Conservation (phyloP, 257 asterid species). For the Solanum pinnatisectum region DNA sequence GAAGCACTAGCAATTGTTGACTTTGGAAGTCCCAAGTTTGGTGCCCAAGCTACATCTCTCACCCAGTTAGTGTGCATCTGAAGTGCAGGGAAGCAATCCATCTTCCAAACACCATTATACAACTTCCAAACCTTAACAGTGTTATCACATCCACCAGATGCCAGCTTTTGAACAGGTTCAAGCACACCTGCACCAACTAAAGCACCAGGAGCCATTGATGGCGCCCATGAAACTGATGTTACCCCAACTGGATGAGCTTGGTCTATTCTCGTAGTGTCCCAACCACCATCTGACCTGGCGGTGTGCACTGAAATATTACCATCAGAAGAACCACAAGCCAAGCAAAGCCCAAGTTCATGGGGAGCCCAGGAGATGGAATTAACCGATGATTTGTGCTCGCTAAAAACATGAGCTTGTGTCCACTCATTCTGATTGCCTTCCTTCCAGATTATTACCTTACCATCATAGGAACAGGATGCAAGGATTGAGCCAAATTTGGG, state of each 20-base stretch:
- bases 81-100: constrained; percentile 93
- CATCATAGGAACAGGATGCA: constrained; percentile 90
- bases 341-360: constrained; percentile 76
- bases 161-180: constrained; percentile 78
- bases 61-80: constrained; percentile 83
- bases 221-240: constrained; percentile 96
- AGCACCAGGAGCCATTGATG: constrained; percentile 74
- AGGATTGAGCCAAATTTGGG: constrained; percentile 81
- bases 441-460: constrained; percentile 84
- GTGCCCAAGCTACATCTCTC: constrained; percentile 97
- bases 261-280: constrained; percentile 79
- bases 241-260: constrained; percentile 97
- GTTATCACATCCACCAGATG: constrained; percentile 90
- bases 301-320: constrained; percentile 73
- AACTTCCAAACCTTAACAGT: constrained; percentile 91
- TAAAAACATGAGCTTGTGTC: constrained; percentile 65
- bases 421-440: constrained; percentile 76
- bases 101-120: constrained; percentile 64
- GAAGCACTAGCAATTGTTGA: constrained; percentile 94
- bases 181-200: constrained; percentile 54
- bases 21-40: constrained; percentile 90
- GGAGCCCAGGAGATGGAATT: constrained; percentile 96
- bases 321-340: constrained; percentile 92
- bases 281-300: constrained; percentile 60
- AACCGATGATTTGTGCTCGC: constrained; percentile 72